Conservation (phyloP, 768 basidiomycete species). For the Trametes meyenii region DNA sequence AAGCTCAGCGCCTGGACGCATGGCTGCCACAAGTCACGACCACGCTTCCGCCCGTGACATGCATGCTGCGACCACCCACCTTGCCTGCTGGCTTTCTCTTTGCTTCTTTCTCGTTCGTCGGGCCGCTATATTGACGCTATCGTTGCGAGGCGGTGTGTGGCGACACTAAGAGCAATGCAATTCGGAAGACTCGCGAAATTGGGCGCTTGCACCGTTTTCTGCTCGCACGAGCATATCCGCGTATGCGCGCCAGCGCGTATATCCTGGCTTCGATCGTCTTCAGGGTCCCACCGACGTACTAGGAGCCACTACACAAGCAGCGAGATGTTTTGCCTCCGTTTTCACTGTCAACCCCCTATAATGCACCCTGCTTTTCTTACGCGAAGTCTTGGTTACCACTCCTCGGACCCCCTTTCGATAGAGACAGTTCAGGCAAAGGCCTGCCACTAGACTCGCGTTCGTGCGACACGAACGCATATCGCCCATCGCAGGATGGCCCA, state of each 20-base stretch:
- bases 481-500: no score
- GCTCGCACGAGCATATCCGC: neutral
- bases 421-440: no score
- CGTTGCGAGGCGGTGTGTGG: neutral
- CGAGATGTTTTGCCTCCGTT: no score
- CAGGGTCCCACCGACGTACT: no score
- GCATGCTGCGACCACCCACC: neutral
- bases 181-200: neutral
- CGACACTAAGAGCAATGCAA: neutral
- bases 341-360: no score
- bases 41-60: conserved; percentile 2
- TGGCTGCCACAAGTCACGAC: conserved; percentile 12
- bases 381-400: no score
- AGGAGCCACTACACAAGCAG: no score
- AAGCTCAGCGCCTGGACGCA: conserved; percentile 6
- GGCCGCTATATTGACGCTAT: neutral
- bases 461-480: no score
- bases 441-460: no score
- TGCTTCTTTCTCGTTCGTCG: neutral
- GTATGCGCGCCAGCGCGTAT: neutral
- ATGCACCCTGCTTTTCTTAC: no score
- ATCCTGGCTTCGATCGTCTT: neutral
- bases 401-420: no score
- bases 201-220: neutral
- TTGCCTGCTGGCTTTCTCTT: neutral